Conservation (phyloP, 768 basidiomycete species). For the Lyophyllum semitale region DNA sequence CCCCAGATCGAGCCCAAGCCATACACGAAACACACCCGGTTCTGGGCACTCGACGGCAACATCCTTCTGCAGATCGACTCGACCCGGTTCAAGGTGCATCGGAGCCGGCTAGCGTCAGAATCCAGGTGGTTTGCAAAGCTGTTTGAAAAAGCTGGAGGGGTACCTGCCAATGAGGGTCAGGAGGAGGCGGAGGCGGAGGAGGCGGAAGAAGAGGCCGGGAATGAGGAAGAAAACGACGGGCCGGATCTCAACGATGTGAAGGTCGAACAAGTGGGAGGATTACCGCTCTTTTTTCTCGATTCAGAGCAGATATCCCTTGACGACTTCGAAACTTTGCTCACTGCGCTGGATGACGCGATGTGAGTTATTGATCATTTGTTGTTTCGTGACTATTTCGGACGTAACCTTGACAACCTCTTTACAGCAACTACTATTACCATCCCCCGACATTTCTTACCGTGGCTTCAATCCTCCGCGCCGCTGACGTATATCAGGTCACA, state of each 20-base stretch:
- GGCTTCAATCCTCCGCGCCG: constrained; percentile 33
- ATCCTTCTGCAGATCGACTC: constrained; percentile 22
- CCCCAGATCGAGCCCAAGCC: neutral
- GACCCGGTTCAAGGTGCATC: constrained; percentile 23
- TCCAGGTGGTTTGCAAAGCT: constrained; percentile 25
- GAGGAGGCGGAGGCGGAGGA: neutral
- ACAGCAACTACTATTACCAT: constrained; percentile 21
- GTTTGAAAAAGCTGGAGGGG: constrained; percentile 13
- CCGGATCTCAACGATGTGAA: constrained; percentile 2
- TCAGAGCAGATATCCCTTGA: neutral
- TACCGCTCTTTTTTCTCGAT: constrained; percentile 7
- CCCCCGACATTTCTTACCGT: constrained; percentile 26
- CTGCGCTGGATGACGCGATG: constrained; percentile 21
- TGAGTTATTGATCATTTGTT: constrained; percentile 8
- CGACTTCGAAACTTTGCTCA: constrained; percentile 20
- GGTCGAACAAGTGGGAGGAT: constrained; percentile 6
- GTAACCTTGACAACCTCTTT: neutral
- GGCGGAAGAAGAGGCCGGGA: neutral
- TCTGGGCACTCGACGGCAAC: constrained; percentile 28
- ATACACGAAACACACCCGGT: constrained; percentile 19
- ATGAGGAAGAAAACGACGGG: no score
- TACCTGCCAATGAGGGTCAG: neutral
- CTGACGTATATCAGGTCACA: constrained; percentile 29
- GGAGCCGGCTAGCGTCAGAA: constrained; percentile 22
- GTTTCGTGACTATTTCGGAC: neutral